Conservation (phyloP, 169 alveolate species). For the Eimeria zaria region DNA sequence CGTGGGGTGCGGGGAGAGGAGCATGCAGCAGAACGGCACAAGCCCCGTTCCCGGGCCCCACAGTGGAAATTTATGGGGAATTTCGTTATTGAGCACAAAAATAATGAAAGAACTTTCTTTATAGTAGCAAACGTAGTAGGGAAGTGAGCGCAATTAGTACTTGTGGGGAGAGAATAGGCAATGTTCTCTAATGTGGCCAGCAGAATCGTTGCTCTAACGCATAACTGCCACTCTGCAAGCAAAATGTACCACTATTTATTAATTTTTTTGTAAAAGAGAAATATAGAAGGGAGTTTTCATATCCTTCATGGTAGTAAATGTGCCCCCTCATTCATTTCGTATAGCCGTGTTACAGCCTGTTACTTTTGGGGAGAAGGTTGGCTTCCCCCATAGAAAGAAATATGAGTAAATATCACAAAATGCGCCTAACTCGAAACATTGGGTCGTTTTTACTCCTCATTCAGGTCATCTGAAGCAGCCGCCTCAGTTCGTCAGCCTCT, state of each 20-base stretch:
- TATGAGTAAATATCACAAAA: neutral
- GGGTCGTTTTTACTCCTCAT: neutral
- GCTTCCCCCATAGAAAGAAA: neutral
- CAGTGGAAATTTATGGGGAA: neutral
- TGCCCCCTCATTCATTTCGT: neutral
- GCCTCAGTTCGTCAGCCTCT: neutral
- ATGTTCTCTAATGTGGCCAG: neutral
- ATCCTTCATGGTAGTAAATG: no score
- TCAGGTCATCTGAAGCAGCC: neutral
- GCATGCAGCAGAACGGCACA: slow-evolving; percentile 25
- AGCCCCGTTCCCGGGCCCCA: slow-evolving; percentile 37
- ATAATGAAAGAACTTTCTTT: no score
- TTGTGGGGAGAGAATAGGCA: neutral
- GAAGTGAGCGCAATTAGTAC: no score
- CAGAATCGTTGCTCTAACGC: neutral
- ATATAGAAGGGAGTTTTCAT: no score
- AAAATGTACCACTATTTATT: neutral
- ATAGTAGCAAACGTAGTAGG: no score
- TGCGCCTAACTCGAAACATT: neutral
- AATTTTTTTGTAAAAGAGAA: neutral
- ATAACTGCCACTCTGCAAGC: neutral
- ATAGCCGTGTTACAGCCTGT: neutral
- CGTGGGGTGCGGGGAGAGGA: slow-evolving; percentile 66
- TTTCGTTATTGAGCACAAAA: no score
- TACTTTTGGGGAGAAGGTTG: neutral